phyloP scores from a whole-genome alignment of 106 monocot species.

The Dioscorea zingiberensis region DNA sequence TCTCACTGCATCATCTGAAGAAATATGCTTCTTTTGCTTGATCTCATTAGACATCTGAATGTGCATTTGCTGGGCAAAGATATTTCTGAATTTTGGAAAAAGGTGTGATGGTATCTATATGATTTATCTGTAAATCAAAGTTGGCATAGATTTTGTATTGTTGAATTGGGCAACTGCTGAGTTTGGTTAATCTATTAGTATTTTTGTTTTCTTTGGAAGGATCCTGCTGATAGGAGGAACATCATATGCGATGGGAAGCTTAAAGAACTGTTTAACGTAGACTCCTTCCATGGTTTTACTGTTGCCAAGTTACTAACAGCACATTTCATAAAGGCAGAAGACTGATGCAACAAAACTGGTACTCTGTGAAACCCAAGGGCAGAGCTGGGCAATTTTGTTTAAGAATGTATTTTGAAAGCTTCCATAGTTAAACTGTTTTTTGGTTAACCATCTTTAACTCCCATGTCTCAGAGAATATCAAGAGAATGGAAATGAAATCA shows the following conservation, averaged over 20 bases:
- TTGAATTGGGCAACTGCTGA: not conserved
- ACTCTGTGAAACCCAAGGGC: conserved; percentile 11
- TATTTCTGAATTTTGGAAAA: too few species aligned
- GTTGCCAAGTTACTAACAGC: conserved; percentile 70
- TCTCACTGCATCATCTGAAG: too few species aligned
- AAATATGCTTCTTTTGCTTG: too few species aligned
- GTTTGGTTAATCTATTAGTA: not conserved
- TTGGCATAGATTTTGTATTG: too few species aligned
- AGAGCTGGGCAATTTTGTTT: conserved; percentile 43
- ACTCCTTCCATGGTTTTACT: conserved; percentile 69
- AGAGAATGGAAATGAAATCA: conserved; percentile 9
- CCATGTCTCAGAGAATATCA: not conserved
- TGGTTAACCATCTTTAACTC: not conserved
- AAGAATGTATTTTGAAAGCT: conserved; percentile 9
- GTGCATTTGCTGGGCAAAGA: too few species aligned
- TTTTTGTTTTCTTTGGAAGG: conserved; percentile 34
- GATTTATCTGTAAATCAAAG: too few species aligned
- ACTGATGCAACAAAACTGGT: conserved; percentile 16
- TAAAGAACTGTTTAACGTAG: conserved; percentile 68
- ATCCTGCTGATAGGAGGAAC: conserved; percentile 79
- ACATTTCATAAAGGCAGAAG: conserved; percentile 74
- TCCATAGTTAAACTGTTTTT: not conserved
- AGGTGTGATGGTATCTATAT: too few species aligned
- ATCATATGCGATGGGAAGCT: conserved; percentile 86
- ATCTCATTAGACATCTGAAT: too few species aligned